Percentiles rank a stretch among this genome's conserved stretches.
These are phyloP conservation scores for Penicillium macrosclerotiorum DNA, from an alignment of 495 filamentous ascomycete genomes.

Conservation along the genomic window DNA sequence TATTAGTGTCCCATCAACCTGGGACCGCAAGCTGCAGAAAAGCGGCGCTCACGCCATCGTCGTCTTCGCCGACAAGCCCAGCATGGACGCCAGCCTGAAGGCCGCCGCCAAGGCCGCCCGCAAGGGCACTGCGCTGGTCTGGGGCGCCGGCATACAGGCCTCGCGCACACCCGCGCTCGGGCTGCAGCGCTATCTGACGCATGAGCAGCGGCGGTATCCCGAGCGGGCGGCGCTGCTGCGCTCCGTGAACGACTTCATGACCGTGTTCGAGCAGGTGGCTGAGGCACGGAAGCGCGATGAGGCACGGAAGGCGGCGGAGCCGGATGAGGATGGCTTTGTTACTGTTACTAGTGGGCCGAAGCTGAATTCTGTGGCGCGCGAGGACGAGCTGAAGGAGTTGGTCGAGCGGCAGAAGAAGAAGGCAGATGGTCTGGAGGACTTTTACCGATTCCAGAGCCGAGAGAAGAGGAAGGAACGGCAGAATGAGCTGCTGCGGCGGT, in stretches of 20 bases:
- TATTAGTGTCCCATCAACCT: slow-evolving; percentile 61
- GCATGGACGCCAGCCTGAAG: slow-evolving; percentile 69
- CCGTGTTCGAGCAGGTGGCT: slow-evolving; percentile 63
- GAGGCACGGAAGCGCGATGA: slow-evolving; percentile 61
- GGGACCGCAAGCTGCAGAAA: slow-evolving; percentile 68
- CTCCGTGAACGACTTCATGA: slow-evolving; percentile 80
- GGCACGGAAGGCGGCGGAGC: slow-evolving; percentile 64
- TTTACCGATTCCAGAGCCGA: slow-evolving; percentile 91
- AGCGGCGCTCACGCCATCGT: slow-evolving; percentile 79
- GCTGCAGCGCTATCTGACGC: slow-evolving; percentile 55
- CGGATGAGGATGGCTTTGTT: slow-evolving; percentile 94
- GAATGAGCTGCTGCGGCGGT: slow-evolving; percentile 56
- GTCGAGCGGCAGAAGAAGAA: slow-evolving; percentile 73
- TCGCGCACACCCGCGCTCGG: slow-evolving; percentile 57
- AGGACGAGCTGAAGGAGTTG: slow-evolving; percentile 71
- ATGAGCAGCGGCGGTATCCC: slow-evolving; percentile 68
- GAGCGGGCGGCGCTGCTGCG: slow-evolving; percentile 58
- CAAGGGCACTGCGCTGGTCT: slow-evolving; percentile 45
- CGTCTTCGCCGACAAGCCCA: slow-evolving; percentile 75
- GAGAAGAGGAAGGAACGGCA: slow-evolving; percentile 86
- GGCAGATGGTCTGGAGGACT: slow-evolving; percentile 65
- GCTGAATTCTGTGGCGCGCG: slow-evolving; percentile 66
- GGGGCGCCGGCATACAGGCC: slow-evolving; percentile 59
- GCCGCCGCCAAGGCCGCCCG: slow-evolving; percentile 62
- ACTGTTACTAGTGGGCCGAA: slow-evolving; percentile 79